These are phyloP conservation scores for Gardenia jasminoides DNA, from an alignment of 257 asterid species.

Conservation along the genomic window DNA sequence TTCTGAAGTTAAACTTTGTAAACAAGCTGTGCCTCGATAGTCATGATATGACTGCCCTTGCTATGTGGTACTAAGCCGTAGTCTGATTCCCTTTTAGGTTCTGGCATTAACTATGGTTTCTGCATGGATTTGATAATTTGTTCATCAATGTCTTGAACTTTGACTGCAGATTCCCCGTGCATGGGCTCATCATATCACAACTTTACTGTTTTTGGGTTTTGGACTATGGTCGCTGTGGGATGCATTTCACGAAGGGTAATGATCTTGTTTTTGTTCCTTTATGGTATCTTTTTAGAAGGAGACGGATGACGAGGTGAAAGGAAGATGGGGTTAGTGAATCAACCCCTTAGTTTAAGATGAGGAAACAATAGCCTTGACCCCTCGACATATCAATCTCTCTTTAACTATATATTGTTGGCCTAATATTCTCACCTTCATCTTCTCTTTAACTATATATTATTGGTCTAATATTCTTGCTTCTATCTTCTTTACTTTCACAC, in stretches of 20 bases:
- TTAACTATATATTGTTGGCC: not conserved
- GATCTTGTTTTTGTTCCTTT: conserved; percentile 5
- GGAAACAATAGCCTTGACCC: not conserved
- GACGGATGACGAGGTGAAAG: not conserved
- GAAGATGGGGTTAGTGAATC: conserved; percentile 2
- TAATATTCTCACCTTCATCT: conserved; percentile 5
- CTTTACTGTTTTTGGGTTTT: conserved; percentile 76
- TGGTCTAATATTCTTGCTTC: not conserved
- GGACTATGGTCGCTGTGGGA: conserved; percentile 99
- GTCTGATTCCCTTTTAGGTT: not conserved
- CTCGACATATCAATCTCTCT: conserved; percentile 6
- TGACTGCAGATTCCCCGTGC: conserved; percentile 74
- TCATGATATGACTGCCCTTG: not conserved
- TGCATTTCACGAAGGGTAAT: conserved; percentile 81
- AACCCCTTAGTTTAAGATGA: conserved; percentile 2
- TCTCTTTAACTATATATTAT: conserved; percentile 11
- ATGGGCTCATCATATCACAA: conserved; percentile 96
- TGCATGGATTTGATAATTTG: not conserved
- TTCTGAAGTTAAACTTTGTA: not conserved
- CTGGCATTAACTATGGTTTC: not conserved
- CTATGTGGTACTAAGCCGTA: not conserved
- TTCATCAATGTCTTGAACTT: not conserved
- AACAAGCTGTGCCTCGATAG: not conserved
- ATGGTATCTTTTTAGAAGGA: not conserved
- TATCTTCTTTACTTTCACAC: not conserved